A percentile compares a stretch with the other conserved stretches of the same genome.
These are phyloP conservation scores for Phytophthora cactorum DNA, from an alignment of 352 stramenopile genomes.

Conservation along the genomic window DNA sequence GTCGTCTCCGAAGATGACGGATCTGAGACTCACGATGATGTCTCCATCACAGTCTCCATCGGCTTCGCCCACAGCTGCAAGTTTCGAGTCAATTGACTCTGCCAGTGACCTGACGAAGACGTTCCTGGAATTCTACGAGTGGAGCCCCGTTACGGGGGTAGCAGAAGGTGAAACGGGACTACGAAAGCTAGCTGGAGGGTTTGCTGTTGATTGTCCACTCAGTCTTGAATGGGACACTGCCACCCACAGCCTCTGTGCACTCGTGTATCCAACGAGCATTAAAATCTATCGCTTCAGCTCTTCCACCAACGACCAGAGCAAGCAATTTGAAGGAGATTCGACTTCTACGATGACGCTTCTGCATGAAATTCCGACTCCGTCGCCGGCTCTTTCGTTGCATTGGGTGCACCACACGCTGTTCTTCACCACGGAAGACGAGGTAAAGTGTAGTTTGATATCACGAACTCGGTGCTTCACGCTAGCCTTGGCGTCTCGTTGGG, in stretches of 20 bases:
- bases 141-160: constrained; percentile 31
- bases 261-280: constrained; percentile 58
- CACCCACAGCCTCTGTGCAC: constrained; percentile 55
- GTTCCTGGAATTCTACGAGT: constrained; percentile 81
- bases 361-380: constrained; percentile 61
- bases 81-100: constrained; percentile 19
- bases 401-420: constrained; percentile 83
- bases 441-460: constrained; percentile 75
- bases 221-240: constrained; percentile 65
- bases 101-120: constrained; percentile 60
- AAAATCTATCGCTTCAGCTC: constrained; percentile 56
- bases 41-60: constrained; percentile 30
- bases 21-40: constrained; percentile 35
- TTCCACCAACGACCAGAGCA: constrained; percentile 8
- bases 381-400: constrained; percentile 47
- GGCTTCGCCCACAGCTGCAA: constrained; percentile 15
- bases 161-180: constrained; percentile 23
- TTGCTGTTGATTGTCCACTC: constrained; percentile 60
- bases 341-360: constrained; percentile 39
- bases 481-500: constrained; percentile 56
- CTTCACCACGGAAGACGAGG: constrained; percentile 54
- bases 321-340: constrained; percentile 19
- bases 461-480: constrained; percentile 64
- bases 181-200: constrained; percentile 25
- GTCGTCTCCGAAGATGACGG: constrained; percentile 37